Conservation (phyloP, 2,329 filamentous ascomycete genomes). For the Clarireedia hainanense region DNA sequence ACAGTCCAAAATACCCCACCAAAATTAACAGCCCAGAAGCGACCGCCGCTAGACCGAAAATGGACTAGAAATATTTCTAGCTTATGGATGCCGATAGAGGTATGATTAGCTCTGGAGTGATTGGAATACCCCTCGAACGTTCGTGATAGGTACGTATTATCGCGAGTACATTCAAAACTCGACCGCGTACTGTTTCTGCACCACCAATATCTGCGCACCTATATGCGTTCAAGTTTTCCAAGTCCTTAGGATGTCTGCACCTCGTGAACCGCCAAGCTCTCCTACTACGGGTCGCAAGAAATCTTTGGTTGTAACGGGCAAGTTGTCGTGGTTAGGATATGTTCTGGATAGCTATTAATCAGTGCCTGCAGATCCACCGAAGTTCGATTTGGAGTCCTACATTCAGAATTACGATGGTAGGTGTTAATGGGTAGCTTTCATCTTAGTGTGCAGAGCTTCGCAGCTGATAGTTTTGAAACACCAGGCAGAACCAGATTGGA, state of each 20-base stretch:
- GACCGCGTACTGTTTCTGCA: too few relatives aligned
- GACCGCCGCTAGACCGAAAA: background rate
- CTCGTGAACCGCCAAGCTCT: slow-evolving; percentile 3
- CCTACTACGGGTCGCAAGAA: slow-evolving; percentile 15
- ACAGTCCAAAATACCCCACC: too few relatives aligned
- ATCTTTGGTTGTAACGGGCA: slow-evolving; percentile 16
- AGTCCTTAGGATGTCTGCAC: background rate
- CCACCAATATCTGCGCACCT: too few relatives aligned
- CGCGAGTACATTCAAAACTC: too few relatives aligned
- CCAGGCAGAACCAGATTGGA: slow-evolving; percentile 78
- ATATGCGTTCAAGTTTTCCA: background rate
- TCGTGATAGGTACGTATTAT: too few relatives aligned
- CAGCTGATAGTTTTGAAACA: background rate
- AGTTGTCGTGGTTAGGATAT: background rate
- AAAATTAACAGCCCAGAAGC: background rate
- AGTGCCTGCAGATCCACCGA: slow-evolving; percentile 45
- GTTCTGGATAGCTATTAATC: slow-evolving; percentile 5
- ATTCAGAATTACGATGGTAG: slow-evolving; percentile 81
- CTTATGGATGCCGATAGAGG: background rate
- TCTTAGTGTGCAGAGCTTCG: background rate
- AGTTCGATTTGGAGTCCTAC: slow-evolving; percentile 87
- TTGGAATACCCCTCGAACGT: too few relatives aligned
- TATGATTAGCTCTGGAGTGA: too few relatives aligned
- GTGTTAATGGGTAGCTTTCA: slow-evolving; percentile 14
- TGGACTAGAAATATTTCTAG: background rate